Percentiles rank a stretch among this genome's conserved stretches.
These are phyloP conservation scores for Sphaerulina musiva DNA, from an alignment of 2,329 filamentous ascomycete species.

Conservation along the genomic window DNA sequence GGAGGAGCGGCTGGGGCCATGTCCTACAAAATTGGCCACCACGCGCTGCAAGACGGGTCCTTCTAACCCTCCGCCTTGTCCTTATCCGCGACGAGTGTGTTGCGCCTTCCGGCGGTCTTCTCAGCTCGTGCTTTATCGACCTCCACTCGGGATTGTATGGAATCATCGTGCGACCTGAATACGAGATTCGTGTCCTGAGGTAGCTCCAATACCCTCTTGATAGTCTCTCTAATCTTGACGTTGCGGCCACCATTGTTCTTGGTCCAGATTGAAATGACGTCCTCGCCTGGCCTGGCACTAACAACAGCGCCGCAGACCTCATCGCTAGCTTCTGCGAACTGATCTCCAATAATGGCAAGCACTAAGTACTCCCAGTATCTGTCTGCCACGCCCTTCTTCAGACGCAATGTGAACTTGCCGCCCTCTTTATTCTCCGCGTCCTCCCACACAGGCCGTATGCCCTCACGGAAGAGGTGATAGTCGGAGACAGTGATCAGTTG, in stretches of 20 bases:
- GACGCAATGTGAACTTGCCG: conserved; percentile 92
- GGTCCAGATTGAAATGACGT: conserved; percentile 97
- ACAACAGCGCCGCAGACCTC: conserved; percentile 93
- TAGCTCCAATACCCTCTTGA: conserved; percentile 82
- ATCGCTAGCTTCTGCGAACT: conserved; percentile 85
- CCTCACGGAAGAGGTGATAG: conserved; percentile 96
- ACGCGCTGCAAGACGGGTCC: no score
- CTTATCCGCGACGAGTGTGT: conserved; percentile 30
- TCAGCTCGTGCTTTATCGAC: conserved; percentile 89
- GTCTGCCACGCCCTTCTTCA: conserved; percentile 96
- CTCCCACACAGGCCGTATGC: conserved; percentile 95
- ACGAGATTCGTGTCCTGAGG: conserved; percentile 83
- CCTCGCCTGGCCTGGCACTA: conserved; percentile 89
- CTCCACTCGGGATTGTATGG: conserved; percentile 82
- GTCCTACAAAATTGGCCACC: no score
- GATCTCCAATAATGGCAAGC: conserved; percentile 83
- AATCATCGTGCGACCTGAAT: conserved; percentile 94
- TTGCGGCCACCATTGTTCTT: conserved; percentile 87
- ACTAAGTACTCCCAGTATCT: conserved; percentile 95
- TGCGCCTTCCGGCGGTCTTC: conserved; percentile 38
- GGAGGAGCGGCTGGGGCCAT: no score
- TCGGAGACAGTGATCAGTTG: conserved; percentile 85
- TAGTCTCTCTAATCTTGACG: conserved; percentile 94
- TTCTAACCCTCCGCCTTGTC: conserved; percentile 2
- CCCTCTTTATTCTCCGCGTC: conserved; percentile 94